A percentile compares a stretch with the other conserved stretches of the same genome.
These are phyloP conservation scores for Nidularia sp. DNA, from an alignment of 768 basidiomycete genomes.

Conservation along the genomic window DNA sequence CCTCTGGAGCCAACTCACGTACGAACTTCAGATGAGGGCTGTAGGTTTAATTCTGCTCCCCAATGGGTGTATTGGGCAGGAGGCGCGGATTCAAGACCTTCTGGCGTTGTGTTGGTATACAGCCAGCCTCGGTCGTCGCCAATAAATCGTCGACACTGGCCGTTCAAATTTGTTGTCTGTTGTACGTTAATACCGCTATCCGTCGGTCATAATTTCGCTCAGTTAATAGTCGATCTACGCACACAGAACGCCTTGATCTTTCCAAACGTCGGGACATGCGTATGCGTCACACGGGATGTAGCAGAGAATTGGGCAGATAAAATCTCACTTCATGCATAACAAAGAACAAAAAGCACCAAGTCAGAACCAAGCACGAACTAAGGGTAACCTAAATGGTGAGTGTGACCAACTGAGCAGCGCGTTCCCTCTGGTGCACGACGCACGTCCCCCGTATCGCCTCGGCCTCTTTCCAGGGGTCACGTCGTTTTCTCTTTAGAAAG, in stretches of 20 bases:
- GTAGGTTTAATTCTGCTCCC: constrained; percentile 39
- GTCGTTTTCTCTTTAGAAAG: neutral
- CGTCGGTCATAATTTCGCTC: neutral
- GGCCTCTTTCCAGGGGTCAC: neutral
- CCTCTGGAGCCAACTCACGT: constrained; percentile 4
- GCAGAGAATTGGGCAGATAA: constrained; percentile 31
- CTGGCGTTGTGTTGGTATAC: constrained; percentile 23
- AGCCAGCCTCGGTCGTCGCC: constrained; percentile 55
- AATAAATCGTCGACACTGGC: constrained; percentile 23
- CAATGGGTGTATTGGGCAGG: constrained; percentile 19
- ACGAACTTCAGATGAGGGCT: constrained; percentile 30
- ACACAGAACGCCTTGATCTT: constrained; percentile 46
- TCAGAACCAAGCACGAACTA: neutral
- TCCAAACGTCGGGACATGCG: constrained; percentile 27
- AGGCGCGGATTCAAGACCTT: neutral
- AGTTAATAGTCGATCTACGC: constrained; percentile 6
- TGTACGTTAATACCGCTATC: neutral
- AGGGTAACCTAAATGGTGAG: neutral
- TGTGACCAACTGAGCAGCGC: neutral
- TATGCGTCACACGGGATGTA: constrained; percentile 25
- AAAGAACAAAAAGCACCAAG: neutral
- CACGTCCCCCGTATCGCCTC: neutral
- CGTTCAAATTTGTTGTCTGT: constrained; percentile 29
- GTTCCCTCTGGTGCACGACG: neutral
- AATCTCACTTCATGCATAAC: constrained; percentile 27